Conservation (phyloP, 2,329 filamentous ascomycete species). For the Apiospora koreana region DNA sequence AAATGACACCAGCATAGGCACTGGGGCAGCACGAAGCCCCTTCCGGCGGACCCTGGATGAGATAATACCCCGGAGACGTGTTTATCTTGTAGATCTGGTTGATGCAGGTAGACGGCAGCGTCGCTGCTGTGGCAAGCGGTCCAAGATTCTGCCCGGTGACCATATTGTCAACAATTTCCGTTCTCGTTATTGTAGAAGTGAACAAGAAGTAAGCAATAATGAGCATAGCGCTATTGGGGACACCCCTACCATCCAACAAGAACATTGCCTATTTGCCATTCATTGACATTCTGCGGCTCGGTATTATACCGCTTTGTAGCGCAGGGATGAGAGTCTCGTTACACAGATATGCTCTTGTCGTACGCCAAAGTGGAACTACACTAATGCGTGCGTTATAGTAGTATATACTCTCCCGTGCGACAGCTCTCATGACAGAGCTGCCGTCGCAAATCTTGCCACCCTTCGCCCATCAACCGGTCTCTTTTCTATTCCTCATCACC, state of each 20-base stretch:
- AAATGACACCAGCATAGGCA: slow-evolving; percentile 15
- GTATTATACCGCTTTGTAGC: not conserved
- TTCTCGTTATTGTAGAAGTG: too few relatives aligned
- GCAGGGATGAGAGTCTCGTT: not conserved
- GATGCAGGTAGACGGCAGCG: slow-evolving; percentile 6
- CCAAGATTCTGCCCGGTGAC: not conserved
- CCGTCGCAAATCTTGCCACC: not conserved
- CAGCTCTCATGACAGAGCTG: not conserved
- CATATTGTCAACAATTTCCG: not conserved
- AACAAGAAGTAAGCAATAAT: not conserved
- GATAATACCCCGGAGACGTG: slow-evolving; percentile 12
- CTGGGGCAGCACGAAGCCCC: slow-evolving; percentile 22
- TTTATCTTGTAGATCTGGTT: not conserved
- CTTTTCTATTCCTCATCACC: not conserved
- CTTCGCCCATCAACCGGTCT: too few relatives aligned
- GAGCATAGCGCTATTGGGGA: not conserved
- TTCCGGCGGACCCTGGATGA: slow-evolving; percentile 19
- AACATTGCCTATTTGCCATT: not conserved
- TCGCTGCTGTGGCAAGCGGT: not conserved
- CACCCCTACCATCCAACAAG: not conserved
- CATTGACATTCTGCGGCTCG: not conserved
- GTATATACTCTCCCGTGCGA: too few relatives aligned
- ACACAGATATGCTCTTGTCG: not conserved
- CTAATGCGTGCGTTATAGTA: too few relatives aligned
- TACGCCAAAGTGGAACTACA: too few relatives aligned